phyloP scores from a whole-genome alignment of 371 early-diverging fungal species.

The Mucor plumbeus region DNA sequence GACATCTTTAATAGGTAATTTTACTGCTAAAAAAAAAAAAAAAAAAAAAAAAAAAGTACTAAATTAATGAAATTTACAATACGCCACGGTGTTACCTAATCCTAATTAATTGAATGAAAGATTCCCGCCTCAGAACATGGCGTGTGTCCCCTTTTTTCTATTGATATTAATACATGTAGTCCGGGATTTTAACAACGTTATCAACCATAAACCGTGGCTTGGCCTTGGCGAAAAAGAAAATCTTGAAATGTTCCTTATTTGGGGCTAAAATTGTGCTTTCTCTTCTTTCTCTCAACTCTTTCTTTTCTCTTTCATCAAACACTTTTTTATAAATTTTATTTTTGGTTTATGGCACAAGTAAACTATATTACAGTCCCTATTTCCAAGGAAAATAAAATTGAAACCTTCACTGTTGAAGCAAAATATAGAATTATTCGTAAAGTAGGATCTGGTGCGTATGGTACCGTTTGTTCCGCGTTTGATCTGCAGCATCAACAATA shows the following conservation, averaged over 20 bases:
- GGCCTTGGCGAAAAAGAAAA: conserved; percentile 11
- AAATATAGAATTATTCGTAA: conserved; percentile 13
- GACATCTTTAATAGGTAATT: background rate
- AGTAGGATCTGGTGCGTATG: conserved; percentile 18
- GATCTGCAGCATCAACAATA: conserved; percentile 9
- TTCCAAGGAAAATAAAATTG: conserved; percentile 5
- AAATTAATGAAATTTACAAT: background rate
- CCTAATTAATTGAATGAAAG: background rate
- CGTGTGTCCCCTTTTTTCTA: background rate
- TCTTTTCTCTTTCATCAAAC: background rate
- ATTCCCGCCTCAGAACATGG: conserved; percentile 12
- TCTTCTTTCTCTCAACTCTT: background rate
- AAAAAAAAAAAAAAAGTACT: background rate
- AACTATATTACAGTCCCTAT: conserved; percentile 15
- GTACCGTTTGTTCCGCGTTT: conserved; percentile 20
- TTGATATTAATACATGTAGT: background rate
- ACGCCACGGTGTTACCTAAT: conserved; percentile 2
- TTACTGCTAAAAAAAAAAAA: background rate
- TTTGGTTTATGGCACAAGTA: background rate
- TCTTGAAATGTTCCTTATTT: background rate
- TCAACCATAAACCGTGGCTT: conserved; percentile 4
- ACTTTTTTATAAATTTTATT: background rate
- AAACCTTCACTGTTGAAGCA: conserved; percentile 14
- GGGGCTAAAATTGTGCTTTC: background rate
- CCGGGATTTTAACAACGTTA: background rate